Base-by-base conservation (phyloP, 371 early-diverging fungal species). In the Apophysomyces sp. region DNA sequence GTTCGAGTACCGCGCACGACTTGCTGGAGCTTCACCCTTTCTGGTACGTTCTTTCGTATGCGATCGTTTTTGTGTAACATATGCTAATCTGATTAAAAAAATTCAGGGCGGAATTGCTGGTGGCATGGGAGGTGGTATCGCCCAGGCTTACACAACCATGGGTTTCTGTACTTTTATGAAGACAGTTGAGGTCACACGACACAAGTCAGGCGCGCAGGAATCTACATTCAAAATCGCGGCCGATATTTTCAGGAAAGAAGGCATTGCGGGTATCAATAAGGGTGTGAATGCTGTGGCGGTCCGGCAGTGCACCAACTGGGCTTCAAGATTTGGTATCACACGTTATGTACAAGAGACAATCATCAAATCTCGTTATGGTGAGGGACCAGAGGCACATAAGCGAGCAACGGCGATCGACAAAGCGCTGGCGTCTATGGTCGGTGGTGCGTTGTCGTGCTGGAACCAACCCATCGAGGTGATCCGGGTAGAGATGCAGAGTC, bases 161-260 rank as follows among this genome's bases (percentile, higher is more conserved):
- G 97, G 98, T 5, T 97, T 97, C 80, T 97, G 97, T 80, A 98
- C 98, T 0, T 98, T 97, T 74, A 98, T 98, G 98, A 97, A 97
- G 78, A 98, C 98, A 1, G 98, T 98, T 16, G 98, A 98, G 67
- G 96, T 98, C 44, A 98, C 98, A 3, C 87, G 97, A 36, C 94
- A 94, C 84, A 98, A 96, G 80, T 85, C 82, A 60, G 84, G 88
- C 15, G 82, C 78, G 40, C 77, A 83, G 31, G 73, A 82, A 52
- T 94, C 96, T 18, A 93, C 95, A 55, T 85, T 89, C 65, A 79
- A 83, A 40, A 87, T 96, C 51, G 98, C 98, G 9, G 69, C 76
- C 24, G 94, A 96, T 52, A 95, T 98, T 63, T 94, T 92, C 71
- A 85, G 88, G 67, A 82, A 80, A 27, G 98, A 98, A 81, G 98